A percentile compares a stretch with the other conserved stretches of the same genome.
These are phyloP conservation scores for Cercospora sojina DNA, from an alignment of 2,329 filamentous ascomycete species.

Conservation along the genomic window DNA sequence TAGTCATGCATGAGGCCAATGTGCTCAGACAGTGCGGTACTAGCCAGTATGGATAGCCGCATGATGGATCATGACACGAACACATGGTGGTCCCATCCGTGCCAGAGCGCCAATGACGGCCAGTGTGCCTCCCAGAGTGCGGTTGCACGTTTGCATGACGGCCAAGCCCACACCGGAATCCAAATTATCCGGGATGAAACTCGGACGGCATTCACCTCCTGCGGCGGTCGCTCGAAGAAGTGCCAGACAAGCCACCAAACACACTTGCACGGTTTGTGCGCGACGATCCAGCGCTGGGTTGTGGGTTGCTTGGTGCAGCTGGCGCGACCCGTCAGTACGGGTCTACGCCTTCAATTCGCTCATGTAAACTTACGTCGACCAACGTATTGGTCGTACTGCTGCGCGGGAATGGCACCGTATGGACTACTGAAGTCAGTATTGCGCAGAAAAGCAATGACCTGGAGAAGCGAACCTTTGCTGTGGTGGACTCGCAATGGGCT, in stretches of 20 bases:
- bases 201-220: conserved; percentile 12
- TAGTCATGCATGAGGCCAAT: neutral
- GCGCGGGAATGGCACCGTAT: conserved; percentile 30
- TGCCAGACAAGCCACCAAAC: conserved; percentile 21
- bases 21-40: neutral
- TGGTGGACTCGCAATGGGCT: conserved; percentile 32
- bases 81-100: neutral
- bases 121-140: neutral
- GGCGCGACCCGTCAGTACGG: conserved; percentile 30
- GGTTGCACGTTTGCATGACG: neutral
- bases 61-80: neutral
- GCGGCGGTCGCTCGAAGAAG: conserved; percentile 19
- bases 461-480: conserved; percentile 36
- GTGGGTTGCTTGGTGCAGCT: conserved; percentile 29
- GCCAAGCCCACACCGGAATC: neutral
- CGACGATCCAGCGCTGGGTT: conserved; percentile 16
- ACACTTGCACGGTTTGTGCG: conserved; percentile 24
- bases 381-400: conserved; percentile 34
- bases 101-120: neutral
- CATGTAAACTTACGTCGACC: conserved; percentile 38
- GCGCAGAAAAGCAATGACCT: conserved; percentile 7
- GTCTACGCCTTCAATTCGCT: conserved; percentile 13
- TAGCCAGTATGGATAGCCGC: neutral
- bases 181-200: neutral
- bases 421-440: conserved; percentile 34